Evolutionary conservation across 768 basidiomycete species (phyloP).

Genomic region (Leccinum olivaceopallidum): DNA sequence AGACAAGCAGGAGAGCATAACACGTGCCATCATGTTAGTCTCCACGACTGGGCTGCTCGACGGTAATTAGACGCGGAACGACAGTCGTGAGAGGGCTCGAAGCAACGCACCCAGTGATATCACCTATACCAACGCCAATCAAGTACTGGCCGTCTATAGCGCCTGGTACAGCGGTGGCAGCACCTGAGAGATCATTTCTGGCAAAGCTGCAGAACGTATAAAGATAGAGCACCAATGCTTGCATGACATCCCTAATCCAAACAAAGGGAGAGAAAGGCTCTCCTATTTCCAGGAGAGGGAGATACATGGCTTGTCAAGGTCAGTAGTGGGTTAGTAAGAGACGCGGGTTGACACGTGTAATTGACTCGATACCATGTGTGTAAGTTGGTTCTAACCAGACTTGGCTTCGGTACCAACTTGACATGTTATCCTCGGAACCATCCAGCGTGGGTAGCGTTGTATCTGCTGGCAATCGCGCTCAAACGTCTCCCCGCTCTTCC

Average conservation of each 20-base stretch:
- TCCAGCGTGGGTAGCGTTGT: constrained; percentile 20
- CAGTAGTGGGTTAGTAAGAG: background rate
- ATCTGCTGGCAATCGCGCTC: constrained; percentile 3
- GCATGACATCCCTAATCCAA: constrained; percentile 40
- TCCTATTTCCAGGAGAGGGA: constrained; percentile 21
- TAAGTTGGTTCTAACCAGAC: too few species aligned
- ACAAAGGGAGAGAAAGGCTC: constrained; percentile 17
- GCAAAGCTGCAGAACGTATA: constrained; percentile 42
- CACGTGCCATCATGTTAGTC: constrained; percentile 76
- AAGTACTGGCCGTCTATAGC: constrained; percentile 22
- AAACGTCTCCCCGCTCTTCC: constrained; percentile 4
- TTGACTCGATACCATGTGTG: too few species aligned
- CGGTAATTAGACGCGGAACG: background rate
- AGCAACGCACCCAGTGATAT: constrained; percentile 66
- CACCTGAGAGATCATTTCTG: constrained; percentile 28
- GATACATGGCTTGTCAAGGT: constrained; percentile 15
- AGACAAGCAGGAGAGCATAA: background rate
- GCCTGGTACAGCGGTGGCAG: background rate
- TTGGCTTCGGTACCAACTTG: background rate
- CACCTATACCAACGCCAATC: constrained; percentile 47
- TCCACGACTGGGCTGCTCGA: constrained; percentile 66
- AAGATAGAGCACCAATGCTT: constrained; percentile 42
- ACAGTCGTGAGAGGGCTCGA: background rate
- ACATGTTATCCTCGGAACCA: constrained; percentile 30
- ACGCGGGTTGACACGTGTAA: background rate